phyloP scores from a whole-genome alignment of 1,284 basidiomycete genomes.

The Wallemia ichthyophaga region DNA sequence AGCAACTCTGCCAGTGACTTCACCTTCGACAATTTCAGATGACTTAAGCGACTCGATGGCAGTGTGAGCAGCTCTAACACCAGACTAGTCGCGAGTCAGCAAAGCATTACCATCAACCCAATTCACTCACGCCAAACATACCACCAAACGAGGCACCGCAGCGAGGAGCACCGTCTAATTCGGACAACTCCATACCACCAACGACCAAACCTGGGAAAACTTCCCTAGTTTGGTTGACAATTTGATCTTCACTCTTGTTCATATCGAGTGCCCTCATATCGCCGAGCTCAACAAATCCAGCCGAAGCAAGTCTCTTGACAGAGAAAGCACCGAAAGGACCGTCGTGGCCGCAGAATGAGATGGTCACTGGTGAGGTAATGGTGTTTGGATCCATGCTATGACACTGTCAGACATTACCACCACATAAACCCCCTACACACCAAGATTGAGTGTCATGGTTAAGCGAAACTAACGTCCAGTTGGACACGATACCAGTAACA shows the following conservation, averaged over 20 bases:
- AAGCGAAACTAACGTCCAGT: conserved; percentile 54
- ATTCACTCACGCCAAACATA: conserved; percentile 3
- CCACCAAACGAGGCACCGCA: conserved; percentile 32
- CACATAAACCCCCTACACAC: not conserved
- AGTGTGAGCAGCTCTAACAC: conserved; percentile 44
- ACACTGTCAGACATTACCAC: conserved; percentile 16
- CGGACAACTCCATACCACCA: conserved; percentile 50
- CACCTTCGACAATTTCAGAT: conserved; percentile 31
- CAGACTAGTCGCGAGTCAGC: conserved; percentile 18
- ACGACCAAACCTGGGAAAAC: conserved; percentile 33
- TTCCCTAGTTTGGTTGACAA: conserved; percentile 33
- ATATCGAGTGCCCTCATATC: conserved; percentile 41
- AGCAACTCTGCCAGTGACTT: conserved; percentile 21
- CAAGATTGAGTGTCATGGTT: conserved; percentile 24
- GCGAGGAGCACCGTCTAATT: conserved; percentile 49
- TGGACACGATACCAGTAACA: conserved; percentile 53
- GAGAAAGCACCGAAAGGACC: conserved; percentile 51
- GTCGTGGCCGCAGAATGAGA: conserved; percentile 24
- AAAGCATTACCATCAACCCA: conserved; percentile 1
- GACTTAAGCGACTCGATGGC: conserved; percentile 32
- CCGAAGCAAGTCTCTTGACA: conserved; percentile 47
- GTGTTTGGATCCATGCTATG: conserved; percentile 66
- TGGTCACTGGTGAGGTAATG: conserved; percentile 42
- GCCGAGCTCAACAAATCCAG: conserved; percentile 41
- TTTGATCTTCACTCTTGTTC: conserved; percentile 29